A percentile compares a stretch with the other conserved stretches of the same genome.
Conservation (phyloP, 2,329 filamentous ascomycete genomes). For the Fonsecaea monophora region DNA sequence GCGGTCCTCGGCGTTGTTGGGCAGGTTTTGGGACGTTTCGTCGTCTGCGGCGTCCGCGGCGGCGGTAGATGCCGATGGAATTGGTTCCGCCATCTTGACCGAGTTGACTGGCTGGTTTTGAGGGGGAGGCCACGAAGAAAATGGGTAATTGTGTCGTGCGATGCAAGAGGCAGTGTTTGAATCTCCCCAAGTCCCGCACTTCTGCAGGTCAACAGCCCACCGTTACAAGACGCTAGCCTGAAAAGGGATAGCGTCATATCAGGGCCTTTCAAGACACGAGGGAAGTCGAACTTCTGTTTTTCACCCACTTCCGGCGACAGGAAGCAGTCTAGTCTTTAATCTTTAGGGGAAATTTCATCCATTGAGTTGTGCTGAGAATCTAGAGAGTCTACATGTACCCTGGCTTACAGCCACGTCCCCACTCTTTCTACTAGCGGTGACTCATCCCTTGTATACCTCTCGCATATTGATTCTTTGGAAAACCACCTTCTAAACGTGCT, state of each 20-base stretch:
- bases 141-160: background rate
- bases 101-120: no score
- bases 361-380: background rate
- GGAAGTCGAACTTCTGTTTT: background rate
- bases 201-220: background rate
- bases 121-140: background rate
- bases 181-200: background rate
- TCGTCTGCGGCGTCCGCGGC: constrained; percentile 46
- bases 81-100: constrained; percentile 52
- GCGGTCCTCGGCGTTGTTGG: constrained; percentile 57
- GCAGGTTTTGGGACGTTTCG: constrained; percentile 42
- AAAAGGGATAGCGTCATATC: constrained; percentile 15
- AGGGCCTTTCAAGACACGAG: background rate
- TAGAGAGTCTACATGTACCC: background rate
- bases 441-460: constrained; percentile 1
- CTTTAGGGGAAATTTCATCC: background rate
- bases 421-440: background rate
- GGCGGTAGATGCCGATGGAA: constrained; percentile 49
- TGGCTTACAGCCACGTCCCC: background rate
- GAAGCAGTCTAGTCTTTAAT: background rate
- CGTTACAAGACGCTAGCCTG: constrained; percentile 4
- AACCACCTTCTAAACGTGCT: constrained; percentile 52
- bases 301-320: background rate
- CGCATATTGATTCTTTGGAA: background rate
- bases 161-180: background rate